Base-by-base conservation (phyloP, 2,329 filamentous ascomycete genomes). In the Chaetomiaceae sp. region DNA sequence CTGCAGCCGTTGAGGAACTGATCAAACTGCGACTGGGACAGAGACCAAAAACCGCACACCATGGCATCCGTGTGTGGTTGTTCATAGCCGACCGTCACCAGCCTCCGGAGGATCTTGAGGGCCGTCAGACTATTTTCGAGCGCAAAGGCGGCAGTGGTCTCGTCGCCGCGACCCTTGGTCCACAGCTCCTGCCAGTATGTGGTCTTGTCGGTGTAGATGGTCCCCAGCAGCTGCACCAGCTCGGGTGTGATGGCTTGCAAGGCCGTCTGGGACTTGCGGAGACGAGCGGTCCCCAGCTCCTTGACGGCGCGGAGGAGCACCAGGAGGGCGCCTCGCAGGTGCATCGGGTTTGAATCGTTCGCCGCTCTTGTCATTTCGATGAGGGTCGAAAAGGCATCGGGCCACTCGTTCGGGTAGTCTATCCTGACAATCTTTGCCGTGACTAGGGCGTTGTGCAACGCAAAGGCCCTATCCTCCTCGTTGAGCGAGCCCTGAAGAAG, bases 331-430 rank as follows among this genome's bases (percentile, higher is more conserved):
- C 90, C 83, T 20, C 81, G 76, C 3, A 96, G 79, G 48, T 86
- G 83, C 12, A 85, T 64, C 38, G 82, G 80, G 58, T 84, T 81
- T 8, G 76, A 75, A 51, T 78, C 71, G 54, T 70, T 72, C 14
- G 79, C 77, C 10, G 71, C 68, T 49, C 86, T 82, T 30, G 95
- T 75, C 23, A 85, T 73, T 21, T 76, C 71, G 42, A 88, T 79
- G 8, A 92, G 67, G n/a, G 68, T 74, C 14, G 76, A 68, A 37
- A 86, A 67, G 17, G 79, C 78, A 41, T 82, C 75, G 1, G 82
- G 79, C 93, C 93, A 99, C 54, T 95, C 87, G 44, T 80, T 73
- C 1, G 92, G 92, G 66, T 88, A 97, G 66, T 97, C 93, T 66
- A 89, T 87, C 51, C 93, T 81, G 52, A 93, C 79, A 51, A 97